Conservation (phyloP, 2,329 filamentous ascomycete genomes). For the Graphilbum sp. region DNA sequence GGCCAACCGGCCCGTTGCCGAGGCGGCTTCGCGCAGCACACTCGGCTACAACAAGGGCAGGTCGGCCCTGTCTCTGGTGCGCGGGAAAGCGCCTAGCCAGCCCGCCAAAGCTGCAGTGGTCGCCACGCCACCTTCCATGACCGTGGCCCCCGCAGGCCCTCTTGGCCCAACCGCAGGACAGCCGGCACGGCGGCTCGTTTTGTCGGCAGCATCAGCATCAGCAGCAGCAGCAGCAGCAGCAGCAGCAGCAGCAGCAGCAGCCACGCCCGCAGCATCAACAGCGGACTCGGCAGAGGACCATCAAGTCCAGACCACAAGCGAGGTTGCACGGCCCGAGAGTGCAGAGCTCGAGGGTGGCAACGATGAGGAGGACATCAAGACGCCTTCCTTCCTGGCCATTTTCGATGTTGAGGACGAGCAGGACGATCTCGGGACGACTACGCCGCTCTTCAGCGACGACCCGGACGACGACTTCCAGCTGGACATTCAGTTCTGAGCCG, state of each 20-base stretch:
- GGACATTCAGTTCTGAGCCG: slow-evolving; percentile 20
- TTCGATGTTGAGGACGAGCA: slow-evolving; percentile 35
- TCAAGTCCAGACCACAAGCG: too few relatives aligned
- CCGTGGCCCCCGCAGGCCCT: background rate
- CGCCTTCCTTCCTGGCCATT: slow-evolving; percentile 39
- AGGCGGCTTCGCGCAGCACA: slow-evolving; percentile 59
- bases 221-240: too few relatives aligned
- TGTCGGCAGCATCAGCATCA: too few relatives aligned
- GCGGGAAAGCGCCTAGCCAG: slow-evolving; percentile 13
- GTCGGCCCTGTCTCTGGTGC: slow-evolving; percentile 30
- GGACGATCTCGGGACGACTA: slow-evolving; percentile 20
- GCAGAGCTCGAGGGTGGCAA: too few relatives aligned
- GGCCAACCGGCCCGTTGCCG: slow-evolving; percentile 23
- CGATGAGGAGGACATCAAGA: slow-evolving; percentile 15
- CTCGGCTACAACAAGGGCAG: slow-evolving; percentile 75
- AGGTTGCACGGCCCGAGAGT: too few relatives aligned
- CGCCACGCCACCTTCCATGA: too few relatives aligned
- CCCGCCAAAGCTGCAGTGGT: slow-evolving; percentile 15
- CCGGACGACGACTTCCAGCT: slow-evolving; percentile 42
- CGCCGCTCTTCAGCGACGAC: slow-evolving; percentile 20
- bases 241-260: too few relatives aligned
- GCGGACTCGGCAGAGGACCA: too few relatives aligned
- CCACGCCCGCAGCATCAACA: too few relatives aligned
- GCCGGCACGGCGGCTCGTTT: too few relatives aligned
- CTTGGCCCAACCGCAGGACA: too few relatives aligned